phyloP scores from a whole-genome alignment of 2,329 filamentous ascomycete species.

The Trichophyton verrucosum region DNA sequence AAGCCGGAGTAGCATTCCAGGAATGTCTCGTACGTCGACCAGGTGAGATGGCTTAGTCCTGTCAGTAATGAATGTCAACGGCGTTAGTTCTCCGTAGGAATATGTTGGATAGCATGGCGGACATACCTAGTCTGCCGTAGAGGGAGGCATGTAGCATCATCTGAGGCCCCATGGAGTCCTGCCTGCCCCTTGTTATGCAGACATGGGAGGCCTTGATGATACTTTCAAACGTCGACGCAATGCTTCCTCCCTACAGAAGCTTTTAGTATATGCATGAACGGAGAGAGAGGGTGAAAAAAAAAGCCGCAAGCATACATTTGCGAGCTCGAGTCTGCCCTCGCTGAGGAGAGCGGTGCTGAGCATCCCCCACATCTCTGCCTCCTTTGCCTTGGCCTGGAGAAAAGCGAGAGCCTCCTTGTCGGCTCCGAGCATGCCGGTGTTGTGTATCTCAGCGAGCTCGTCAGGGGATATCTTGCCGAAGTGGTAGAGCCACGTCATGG shows the following conservation, averaged over 20 bases:
- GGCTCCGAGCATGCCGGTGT: slow-evolving; percentile 60
- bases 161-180: slow-evolving; percentile 59
- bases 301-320: slow-evolving; percentile 51
- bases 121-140: slow-evolving; percentile 59
- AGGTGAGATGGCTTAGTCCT: slow-evolving; percentile 38
- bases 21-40: slow-evolving; percentile 57
- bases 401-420: slow-evolving; percentile 74
- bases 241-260: slow-evolving; percentile 40
- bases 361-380: slow-evolving; percentile 72
- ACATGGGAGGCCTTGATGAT: slow-evolving; percentile 74
- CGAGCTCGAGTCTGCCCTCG: slow-evolving; percentile 68
- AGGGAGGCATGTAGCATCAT: slow-evolving; percentile 59
- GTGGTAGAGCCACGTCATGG: slow-evolving; percentile 89
- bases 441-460: slow-evolving; percentile 57
- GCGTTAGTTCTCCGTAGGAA: slow-evolving; percentile 4
- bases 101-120: neutral
- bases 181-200: slow-evolving; percentile 63
- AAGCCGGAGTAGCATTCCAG: slow-evolving; percentile 56
- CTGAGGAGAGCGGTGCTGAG: slow-evolving; percentile 73
- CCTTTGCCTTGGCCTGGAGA: slow-evolving; percentile 72
- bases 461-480: slow-evolving; percentile 76
- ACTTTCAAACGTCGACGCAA: slow-evolving; percentile 56
- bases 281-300: neutral
- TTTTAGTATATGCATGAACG: neutral
- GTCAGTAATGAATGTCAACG: slow-evolving; percentile 24